These are phyloP conservation scores for Collybiopsis luxurians DNA, from an alignment of 768 basidiomycete genomes.

Conservation along the genomic window DNA sequence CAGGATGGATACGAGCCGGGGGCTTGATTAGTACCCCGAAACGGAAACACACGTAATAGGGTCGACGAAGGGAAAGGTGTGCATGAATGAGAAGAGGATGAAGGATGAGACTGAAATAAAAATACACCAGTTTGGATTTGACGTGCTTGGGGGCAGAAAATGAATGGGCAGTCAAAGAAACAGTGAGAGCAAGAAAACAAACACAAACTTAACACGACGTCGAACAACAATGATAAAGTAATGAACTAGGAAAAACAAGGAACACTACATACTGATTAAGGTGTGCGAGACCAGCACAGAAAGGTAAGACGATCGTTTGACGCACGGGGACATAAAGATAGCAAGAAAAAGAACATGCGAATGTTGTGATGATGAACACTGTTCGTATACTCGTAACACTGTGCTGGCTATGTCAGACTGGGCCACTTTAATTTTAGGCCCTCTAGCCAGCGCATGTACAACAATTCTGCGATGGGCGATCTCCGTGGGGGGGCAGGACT, in stretches of 20 bases:
- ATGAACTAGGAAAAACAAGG: background rate
- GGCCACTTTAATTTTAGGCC: conserved; percentile 92
- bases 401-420: conserved; percentile 42
- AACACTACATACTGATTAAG: background rate
- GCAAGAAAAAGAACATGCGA: conserved; percentile 2
- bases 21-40: background rate
- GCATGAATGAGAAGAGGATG: background rate
- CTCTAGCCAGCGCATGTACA: conserved; percentile 98
- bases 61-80: background rate
- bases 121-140: background rate
- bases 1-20: background rate
- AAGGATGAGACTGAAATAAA: background rate
- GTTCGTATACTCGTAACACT: no score
- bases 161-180: no score
- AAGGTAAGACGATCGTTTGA: conserved; percentile 10
- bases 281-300: no score
- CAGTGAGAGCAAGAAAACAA: background rate
- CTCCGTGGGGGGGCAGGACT: conserved; percentile 52
- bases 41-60: background rate
- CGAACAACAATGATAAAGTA: background rate
- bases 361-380: background rate
- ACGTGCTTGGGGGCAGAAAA: no score
- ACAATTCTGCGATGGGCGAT: conserved; percentile 90
- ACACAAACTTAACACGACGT: background rate
- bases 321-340: conserved; percentile 5